Conservation (phyloP, 306 rosid genomes). For the Glycine soja region DNA sequence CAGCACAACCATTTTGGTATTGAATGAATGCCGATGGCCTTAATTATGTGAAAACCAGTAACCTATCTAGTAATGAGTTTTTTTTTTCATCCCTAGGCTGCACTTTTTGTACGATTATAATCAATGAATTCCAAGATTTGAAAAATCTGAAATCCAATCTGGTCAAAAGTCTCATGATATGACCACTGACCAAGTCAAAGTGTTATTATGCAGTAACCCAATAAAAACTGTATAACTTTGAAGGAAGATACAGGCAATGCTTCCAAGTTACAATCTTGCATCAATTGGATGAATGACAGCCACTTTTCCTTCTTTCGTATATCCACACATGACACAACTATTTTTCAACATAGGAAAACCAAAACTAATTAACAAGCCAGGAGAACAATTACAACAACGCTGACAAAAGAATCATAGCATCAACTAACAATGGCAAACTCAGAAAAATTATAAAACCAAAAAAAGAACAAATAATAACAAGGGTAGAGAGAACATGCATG, state of each 20-base stretch:
- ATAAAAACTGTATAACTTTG: too few species aligned
- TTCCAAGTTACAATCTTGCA: background rate
- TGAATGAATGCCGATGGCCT: too few species aligned
- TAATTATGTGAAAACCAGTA: too few species aligned
- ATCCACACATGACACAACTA: background rate
- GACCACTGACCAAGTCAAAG: too few species aligned
- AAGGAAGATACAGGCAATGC: background rate
- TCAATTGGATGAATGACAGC: background rate
- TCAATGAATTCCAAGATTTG: too few species aligned
- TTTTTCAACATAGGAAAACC: slow-evolving; percentile 3
- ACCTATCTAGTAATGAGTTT: too few species aligned
- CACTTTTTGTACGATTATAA: too few species aligned
- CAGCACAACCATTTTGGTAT: too few species aligned
- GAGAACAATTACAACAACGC: background rate
- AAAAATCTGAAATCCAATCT: too few species aligned
- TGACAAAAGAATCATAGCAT: slow-evolving; percentile 34
- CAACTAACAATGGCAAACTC: slow-evolving; percentile 35
- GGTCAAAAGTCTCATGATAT: too few species aligned
- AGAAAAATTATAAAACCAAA: background rate
- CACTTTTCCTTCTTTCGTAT: background rate
- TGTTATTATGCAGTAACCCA: too few species aligned
- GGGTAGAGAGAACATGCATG: background rate
- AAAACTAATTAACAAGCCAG: slow-evolving; percentile 11
- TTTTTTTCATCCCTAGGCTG: too few species aligned
- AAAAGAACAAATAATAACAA: background rate